Evolutionary conservation across 805 yeast species (phyloP).

Genomic region (Starmerella khaoyaiensis): DNA sequence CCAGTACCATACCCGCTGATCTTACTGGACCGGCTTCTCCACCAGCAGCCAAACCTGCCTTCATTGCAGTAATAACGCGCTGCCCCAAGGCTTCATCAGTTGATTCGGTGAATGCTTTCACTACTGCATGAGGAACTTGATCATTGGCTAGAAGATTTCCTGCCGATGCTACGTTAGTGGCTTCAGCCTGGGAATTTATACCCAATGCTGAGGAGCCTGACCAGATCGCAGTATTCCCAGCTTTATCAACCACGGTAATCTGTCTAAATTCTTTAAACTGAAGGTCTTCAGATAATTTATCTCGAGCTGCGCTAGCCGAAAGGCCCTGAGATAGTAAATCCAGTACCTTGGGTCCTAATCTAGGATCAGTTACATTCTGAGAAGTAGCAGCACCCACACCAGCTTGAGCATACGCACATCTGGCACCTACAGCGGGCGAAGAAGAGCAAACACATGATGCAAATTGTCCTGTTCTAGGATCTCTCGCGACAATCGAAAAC

Average conservation of each 20-base stretch:
- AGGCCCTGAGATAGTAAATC: constrained; percentile 10
- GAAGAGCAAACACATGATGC: constrained; percentile 16
- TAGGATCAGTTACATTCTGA: constrained; percentile 19
- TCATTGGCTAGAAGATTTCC: constrained; percentile 14
- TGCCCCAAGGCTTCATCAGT: constrained; percentile 5
- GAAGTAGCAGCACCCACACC: constrained; percentile 18
- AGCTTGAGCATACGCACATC: constrained; percentile 17
- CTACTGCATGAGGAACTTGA: constrained; percentile 12
- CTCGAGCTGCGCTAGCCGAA: constrained; percentile 9
- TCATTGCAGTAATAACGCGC: constrained; percentile 15
- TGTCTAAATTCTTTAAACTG: constrained; percentile 12
- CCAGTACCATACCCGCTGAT: constrained; percentile 14
- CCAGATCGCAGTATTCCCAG: constrained; percentile 15
- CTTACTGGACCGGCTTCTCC: constrained; percentile 19
- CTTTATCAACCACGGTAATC: constrained; percentile 12
- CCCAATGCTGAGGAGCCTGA: constrained; percentile 16
- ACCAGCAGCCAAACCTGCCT: constrained; percentile 18
- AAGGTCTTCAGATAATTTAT: constrained; percentile 2
- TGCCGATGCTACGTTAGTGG: constrained; percentile 12
- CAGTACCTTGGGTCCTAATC: constrained; percentile 14
- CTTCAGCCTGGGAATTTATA: constrained; percentile 7
- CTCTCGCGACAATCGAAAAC: constrained; percentile 16
- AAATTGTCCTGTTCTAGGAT: constrained; percentile 14
- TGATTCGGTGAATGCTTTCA: constrained; percentile 6
- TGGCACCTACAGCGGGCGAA: constrained; percentile 19